Evolutionary conservation across 1,139 yeast genomes (phyloP).

Genomic region (Scheffersomyces cryptocercus): DNA sequence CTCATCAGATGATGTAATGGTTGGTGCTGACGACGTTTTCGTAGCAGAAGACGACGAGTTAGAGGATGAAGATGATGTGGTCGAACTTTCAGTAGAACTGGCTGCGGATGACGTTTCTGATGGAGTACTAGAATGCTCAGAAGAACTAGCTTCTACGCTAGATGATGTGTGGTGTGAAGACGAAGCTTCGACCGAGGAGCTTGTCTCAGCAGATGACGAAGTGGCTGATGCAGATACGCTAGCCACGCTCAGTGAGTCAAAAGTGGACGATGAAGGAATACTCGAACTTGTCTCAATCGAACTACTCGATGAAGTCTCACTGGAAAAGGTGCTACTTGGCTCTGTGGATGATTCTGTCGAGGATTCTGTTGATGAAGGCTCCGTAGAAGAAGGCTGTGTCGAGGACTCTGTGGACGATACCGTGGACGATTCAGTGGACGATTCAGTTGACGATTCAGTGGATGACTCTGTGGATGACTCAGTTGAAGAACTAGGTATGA

Average conservation of each 20-base stretch:
- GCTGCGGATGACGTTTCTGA: constrained; percentile 1
- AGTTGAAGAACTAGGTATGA: neutral
- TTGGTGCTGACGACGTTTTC: constrained; percentile 1
- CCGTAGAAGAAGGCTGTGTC: neutral
- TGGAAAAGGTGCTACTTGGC: no score
- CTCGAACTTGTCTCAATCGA: no score
- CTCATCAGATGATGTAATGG: neutral
- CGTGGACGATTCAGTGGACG: constrained; percentile 2
- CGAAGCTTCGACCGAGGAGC: neutral
- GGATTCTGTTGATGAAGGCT: neutral
- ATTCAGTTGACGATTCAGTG: constrained; percentile 1
- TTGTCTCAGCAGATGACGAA: neutral
- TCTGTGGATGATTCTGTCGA: no score
- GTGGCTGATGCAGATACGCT: no score
- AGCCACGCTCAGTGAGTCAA: no score
- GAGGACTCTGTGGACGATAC: neutral
- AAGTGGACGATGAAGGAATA: no score
- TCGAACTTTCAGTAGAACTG: constrained; percentile 1
- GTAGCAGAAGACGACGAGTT: constrained; percentile 2
- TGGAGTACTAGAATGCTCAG: neutral
- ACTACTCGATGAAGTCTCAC: no score
- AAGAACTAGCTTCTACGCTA: neutral
- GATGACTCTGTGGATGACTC: neutral
- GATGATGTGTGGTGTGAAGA: neutral
- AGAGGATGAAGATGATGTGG: constrained; percentile 1